Conservation (phyloP, 129 eudicot genomes). For the Flaveria sonorensis region DNA sequence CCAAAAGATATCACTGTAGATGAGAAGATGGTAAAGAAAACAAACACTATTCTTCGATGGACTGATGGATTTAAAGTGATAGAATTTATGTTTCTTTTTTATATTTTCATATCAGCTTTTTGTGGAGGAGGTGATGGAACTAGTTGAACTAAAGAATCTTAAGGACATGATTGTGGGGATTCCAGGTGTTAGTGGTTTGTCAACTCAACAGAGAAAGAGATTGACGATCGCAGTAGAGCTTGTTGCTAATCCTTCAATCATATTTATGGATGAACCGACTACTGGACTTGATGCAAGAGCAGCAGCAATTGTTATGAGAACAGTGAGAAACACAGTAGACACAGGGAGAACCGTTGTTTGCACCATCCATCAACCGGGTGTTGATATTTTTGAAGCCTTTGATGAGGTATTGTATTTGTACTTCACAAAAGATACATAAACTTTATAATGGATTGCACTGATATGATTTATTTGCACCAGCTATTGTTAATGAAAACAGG, state of each 20-base stretch:
- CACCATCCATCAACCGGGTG: slow-evolving; percentile 59
- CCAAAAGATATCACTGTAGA: slow-evolving; percentile 36
- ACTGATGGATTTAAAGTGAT: not conserved
- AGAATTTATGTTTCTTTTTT: not conserved
- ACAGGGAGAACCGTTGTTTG: slow-evolving; percentile 60
- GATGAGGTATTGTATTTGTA: slow-evolving; percentile 42
- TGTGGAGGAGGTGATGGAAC: slow-evolving; percentile 48
- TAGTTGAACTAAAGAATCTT: slow-evolving; percentile 42
- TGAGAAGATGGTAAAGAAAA: slow-evolving; percentile 35
- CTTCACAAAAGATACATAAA: not conserved
- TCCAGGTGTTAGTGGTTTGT: slow-evolving; percentile 48
- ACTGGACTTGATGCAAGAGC: slow-evolving; percentile 64
- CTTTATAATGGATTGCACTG: not conserved
- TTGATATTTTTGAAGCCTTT: slow-evolving; percentile 57
- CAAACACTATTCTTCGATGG: not conserved
- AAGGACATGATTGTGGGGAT: slow-evolving; percentile 46
- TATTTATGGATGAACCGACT: slow-evolving; percentile 63
- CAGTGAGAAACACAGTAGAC: slow-evolving; percentile 51
- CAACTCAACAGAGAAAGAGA: slow-evolving; percentile 55
- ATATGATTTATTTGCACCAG: slow-evolving; percentile 24
- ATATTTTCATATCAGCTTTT: slow-evolving; percentile 31
- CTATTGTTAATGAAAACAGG: slow-evolving; percentile 45
- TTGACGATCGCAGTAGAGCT: slow-evolving; percentile 57
- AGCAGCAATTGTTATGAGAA: slow-evolving; percentile 59
- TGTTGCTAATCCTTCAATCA: slow-evolving; percentile 55